Evolutionary conservation across 75 land plant species (phyloP).

Genomic region (Picea glauca): DNA sequence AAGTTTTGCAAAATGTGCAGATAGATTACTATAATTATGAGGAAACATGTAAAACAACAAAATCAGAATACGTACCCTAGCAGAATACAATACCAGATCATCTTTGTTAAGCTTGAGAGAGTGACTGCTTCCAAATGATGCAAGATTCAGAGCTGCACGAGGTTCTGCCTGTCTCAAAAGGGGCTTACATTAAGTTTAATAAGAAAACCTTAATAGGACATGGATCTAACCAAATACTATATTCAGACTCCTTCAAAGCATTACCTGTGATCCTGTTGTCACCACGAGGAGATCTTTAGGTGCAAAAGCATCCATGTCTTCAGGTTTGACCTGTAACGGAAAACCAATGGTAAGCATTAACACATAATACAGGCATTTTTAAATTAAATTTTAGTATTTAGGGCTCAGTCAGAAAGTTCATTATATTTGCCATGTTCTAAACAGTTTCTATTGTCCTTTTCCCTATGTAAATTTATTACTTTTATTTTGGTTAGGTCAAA

Average conservation of each 20-base stretch:
- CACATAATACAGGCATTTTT: not conserved
- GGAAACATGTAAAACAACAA: not conserved
- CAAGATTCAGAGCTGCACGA: slow-evolving; percentile 96
- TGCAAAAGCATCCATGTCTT: slow-evolving; percentile 94
- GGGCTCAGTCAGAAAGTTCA: not conserved
- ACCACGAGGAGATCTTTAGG: slow-evolving; percentile 94
- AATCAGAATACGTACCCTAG: slow-evolving; percentile 55
- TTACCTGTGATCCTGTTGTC: slow-evolving; percentile 98
- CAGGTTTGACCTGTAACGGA: slow-evolving; percentile 79
- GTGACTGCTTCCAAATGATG: slow-evolving; percentile 90
- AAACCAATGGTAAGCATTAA: slow-evolving; percentile 2
- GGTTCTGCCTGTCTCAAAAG: slow-evolving; percentile 89
- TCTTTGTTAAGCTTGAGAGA: slow-evolving; percentile 84
- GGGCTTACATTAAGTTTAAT: not conserved
- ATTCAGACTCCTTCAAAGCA: slow-evolving; percentile 1
- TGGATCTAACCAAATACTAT: not conserved
- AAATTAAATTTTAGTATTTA: not conserved
- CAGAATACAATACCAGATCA: slow-evolving; percentile 89
- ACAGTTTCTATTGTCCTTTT: no score
- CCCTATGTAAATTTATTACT: no score
- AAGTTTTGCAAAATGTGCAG: not conserved
- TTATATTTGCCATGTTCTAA: not conserved
- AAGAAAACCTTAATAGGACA: not conserved
- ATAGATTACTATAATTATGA: not conserved
- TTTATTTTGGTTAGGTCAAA: no score